Base-by-base conservation (phyloP, 805 yeast genomes). In the Myxozyma neotropica region DNA sequence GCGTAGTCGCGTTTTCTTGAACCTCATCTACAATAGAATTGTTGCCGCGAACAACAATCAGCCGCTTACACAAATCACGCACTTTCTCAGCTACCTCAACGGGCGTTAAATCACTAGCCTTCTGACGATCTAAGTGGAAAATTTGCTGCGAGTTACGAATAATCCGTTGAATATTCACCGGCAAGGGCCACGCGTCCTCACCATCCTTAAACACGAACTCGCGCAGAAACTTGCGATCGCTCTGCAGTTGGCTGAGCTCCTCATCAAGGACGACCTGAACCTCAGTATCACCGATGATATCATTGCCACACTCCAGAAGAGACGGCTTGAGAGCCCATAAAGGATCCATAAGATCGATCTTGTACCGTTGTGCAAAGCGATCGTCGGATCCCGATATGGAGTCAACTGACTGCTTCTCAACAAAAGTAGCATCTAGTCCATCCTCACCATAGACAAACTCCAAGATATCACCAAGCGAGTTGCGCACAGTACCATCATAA, bases 381-480 rank as follows among this genome's bases (percentile, higher is more conserved):
- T 77, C 84, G 73, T 89, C 89, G 12, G 96, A 87, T 15, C 97
- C 97, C 36, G 97, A 96, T 70, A 94, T 88, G 1, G 97, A 89
- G 72, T 94, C 99, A 58, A 94, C 83, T 10, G 96, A 83, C 77
- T 94, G 99, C 72, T 89, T 91, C 75, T 94, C 99, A 63, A 94
- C 97, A 72, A 92, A 96, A 29, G 97, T 88, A 71, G 96, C 99
- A 80, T 94, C 99, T 70, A 94, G 81, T 77, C 99, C 99, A 78
- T 94, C 99, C 76, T 94, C 99, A 80, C 99, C 99, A 71, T 94
- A 94, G 61, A 92, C 82, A 76, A 94, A 94, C 78, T 94, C 98
- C 69, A 94, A 88, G 64, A 94, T 83, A 72, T 93, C 97, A 71
- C 99, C 99, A 65, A 94, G 78, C 3, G 99, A 95, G 75, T 94